A percentile compares a stretch with the other conserved stretches of the same genome.
phyloP scores from a whole-genome alignment of 352 stramenopile genomes.

The Discostella stelligera region DNA sequence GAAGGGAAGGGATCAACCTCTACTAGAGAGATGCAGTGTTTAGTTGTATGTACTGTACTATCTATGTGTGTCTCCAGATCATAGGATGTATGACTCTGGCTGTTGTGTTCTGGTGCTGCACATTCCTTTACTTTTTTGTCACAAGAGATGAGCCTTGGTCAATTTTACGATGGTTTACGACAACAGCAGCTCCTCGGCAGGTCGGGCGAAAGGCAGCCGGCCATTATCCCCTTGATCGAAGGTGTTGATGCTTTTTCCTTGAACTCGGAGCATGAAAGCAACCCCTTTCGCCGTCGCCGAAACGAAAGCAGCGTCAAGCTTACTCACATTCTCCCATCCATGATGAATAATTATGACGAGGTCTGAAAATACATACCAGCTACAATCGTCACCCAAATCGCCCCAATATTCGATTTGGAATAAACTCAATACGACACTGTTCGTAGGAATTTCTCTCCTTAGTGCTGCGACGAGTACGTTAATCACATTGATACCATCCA shows the following conservation, averaged over 20 bases:
- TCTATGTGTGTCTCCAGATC: too few species aligned
- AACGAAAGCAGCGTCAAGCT: neutral
- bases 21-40: too few species aligned
- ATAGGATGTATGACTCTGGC: too few species aligned
- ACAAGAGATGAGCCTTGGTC: too few species aligned
- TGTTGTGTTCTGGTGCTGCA: too few species aligned
- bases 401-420: slow-evolving; percentile 53
- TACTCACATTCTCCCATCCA: neutral
- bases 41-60: too few species aligned
- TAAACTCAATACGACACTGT: slow-evolving; percentile 65
- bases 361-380: slow-evolving; percentile 1
- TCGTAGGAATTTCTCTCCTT: slow-evolving; percentile 52
- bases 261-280: slow-evolving; percentile 4
- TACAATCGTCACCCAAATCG: slow-evolving; percentile 9
- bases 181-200: neutral
- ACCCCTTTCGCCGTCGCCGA: slow-evolving; percentile 11
- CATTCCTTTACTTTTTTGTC: too few species aligned
- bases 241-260: slow-evolving; percentile 13
- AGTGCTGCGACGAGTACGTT: slow-evolving; percentile 56
- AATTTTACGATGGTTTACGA: slow-evolving; percentile 17
- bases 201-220: neutral
- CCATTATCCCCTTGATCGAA: neutral
- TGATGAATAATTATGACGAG: slow-evolving; percentile 7
- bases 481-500: slow-evolving; percentile 65
- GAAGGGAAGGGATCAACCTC: too few species aligned